A percentile compares a stretch with the other conserved stretches of the same genome.
phyloP scores from a whole-genome alignment of 768 basidiomycete genomes.

The Lentinula sp. region DNA sequence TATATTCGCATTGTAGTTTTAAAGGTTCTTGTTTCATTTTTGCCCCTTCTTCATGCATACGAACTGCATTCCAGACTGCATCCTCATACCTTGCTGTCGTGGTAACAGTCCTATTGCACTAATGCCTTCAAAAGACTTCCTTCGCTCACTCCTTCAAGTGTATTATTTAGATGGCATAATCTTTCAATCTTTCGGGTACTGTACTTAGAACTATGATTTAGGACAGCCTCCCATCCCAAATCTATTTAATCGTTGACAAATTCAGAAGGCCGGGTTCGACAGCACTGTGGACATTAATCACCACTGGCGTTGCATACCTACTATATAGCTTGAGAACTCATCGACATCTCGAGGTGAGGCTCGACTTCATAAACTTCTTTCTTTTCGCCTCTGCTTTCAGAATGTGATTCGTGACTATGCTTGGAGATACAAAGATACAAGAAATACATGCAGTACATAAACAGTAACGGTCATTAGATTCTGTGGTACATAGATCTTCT shows the following conservation, averaged over 20 bases:
- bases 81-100: neutral
- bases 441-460: too few relatives aligned
- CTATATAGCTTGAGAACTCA: too few relatives aligned
- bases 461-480: neutral
- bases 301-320: too few relatives aligned
- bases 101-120: neutral
- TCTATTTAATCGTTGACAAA: neutral
- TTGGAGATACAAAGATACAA: too few relatives aligned
- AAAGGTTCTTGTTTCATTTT: neutral
- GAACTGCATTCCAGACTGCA: neutral
- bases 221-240: slow-evolving; percentile 4
- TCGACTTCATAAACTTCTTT: too few relatives aligned
- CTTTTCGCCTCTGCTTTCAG: too few relatives aligned
- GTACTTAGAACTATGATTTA: slow-evolving; percentile 1
- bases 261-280: too few relatives aligned
- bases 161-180: slow-evolving; percentile 6
- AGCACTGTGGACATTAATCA: too few relatives aligned
- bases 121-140: neutral
- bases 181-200: slow-evolving; percentile 3
- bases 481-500: neutral
- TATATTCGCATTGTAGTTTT: slow-evolving; percentile 6
- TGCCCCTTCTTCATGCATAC: neutral
- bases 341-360: too few relatives aligned
- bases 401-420: too few relatives aligned
- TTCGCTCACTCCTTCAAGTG: neutral